Percentiles rank a stretch among this genome's conserved stretches.
phyloP scores from a whole-genome alignment of 495 filamentous ascomycete species.

The Aspergillus homomorphus region DNA sequence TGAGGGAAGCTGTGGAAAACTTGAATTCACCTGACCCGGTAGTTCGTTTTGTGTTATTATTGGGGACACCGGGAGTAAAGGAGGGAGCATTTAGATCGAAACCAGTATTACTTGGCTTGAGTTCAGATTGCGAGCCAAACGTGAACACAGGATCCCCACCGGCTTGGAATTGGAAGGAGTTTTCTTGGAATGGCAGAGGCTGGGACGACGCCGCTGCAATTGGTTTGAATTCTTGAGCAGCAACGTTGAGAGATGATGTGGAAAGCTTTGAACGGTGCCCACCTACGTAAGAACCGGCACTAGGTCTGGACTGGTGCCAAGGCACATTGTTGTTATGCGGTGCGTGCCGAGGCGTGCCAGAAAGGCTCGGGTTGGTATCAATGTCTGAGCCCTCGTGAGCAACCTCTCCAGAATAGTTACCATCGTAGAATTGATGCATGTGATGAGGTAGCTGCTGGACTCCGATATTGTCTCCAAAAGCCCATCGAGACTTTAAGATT shows the following conservation, averaged over 20 bases:
- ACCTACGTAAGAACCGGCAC: constrained; percentile 33
- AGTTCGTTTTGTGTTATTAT: constrained; percentile 16
- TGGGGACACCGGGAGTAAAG: constrained; percentile 61
- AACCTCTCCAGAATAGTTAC: constrained; percentile 34
- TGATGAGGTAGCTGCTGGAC: constrained; percentile 34
- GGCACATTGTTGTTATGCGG: constrained; percentile 31
- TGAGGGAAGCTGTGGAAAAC: constrained; percentile 73
- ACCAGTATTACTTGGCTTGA: constrained; percentile 28
- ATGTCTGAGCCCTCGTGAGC: constrained; percentile 63
- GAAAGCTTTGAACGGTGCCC: constrained; percentile 63
- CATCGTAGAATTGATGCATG: constrained; percentile 37
- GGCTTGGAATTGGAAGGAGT: constrained; percentile 51
- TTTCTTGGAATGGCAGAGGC: constrained; percentile 53
- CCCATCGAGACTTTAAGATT: constrained; percentile 40
- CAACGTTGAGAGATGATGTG: constrained; percentile 77
- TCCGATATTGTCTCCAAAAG: constrained; percentile 24
- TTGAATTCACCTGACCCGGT: constrained; percentile 58
- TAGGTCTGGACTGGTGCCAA: constrained; percentile 43
- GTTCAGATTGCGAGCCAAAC: constrained; percentile 21
- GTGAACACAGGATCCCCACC: constrained; percentile 31
- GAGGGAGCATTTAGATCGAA: constrained; percentile 68
- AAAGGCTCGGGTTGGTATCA: constrained; percentile 72
- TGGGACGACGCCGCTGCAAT: constrained; percentile 58
- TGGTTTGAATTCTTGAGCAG: constrained; percentile 84
- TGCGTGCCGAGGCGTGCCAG: constrained; percentile 57